Evolutionary conservation across 306 rosid species (phyloP).

Genomic region (Comarum palustre): DNA sequence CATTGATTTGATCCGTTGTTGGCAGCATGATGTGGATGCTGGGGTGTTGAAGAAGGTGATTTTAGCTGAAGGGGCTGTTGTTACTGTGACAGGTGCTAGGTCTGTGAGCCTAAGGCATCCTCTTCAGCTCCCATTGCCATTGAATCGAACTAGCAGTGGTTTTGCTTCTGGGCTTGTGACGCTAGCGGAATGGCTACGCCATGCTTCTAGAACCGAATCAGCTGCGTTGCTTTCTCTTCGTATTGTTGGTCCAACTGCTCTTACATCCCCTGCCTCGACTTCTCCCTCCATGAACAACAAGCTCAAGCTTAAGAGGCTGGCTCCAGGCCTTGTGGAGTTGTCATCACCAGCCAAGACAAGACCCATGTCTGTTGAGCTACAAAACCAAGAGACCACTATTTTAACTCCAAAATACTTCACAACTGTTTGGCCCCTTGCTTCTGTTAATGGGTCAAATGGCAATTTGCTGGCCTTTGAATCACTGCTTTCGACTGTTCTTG

Average conservation of each 20-base stretch:
- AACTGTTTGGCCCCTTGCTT: conserved; percentile 78
- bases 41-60: conserved; percentile 91
- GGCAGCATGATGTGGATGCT: conserved; percentile 97
- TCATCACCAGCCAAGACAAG: conserved; percentile 52
- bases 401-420: conserved; percentile 62
- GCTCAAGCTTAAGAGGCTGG: conserved; percentile 90
- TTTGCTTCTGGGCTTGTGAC: conserved; percentile 76
- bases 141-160: conserved; percentile 52
- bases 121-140: conserved; percentile 73
- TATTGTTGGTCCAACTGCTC: conserved; percentile 83
- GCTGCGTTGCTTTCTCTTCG: conserved; percentile 69
- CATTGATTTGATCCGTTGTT: conserved; percentile 9
- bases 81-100: conserved; percentile 87
- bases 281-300: conserved; percentile 50
- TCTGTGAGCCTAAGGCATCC: conserved; percentile 89
- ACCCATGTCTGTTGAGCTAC: conserved; percentile 33
- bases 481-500: conserved; percentile 64
- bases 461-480: conserved; percentile 77
- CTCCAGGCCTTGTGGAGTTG: conserved; percentile 91
- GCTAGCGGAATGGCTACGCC: conserved; percentile 72
- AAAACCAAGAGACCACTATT: conserved; percentile 45
- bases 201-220: conserved; percentile 45
- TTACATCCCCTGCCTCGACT: conserved; percentile 56
- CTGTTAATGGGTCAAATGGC: conserved; percentile 69
- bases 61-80: conserved; percentile 95